Base-by-base conservation (phyloP, 2,329 filamentous ascomycete genomes). In the Akanthomyces lecanii region DNA sequence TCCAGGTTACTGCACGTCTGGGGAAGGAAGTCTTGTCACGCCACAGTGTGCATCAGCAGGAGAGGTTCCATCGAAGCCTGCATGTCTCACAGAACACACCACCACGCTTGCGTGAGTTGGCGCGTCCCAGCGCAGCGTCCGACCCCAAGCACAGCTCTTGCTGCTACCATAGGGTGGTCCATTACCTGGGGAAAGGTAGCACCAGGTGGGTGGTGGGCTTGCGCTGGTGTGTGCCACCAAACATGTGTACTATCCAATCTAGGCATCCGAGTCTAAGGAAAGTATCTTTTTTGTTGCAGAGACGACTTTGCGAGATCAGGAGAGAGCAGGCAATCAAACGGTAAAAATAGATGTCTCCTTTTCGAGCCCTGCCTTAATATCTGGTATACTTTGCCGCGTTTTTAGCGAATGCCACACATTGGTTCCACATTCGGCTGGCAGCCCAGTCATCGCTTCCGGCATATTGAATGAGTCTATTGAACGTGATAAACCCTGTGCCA, bases 71-170 rank as follows among this genome's bases (percentile, higher is more conserved):
- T 57, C 44, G 21, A 48, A 42, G 52, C 30, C 30, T 47, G 44
- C 44, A 16, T 58, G 55, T 58, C 55, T 58, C 55, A 58, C 55
- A 58, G 12, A 42, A 30, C 55, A 57, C 42, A 48, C 44, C 55
- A 50, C 33, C n/a, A 30, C 28, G 38, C 28, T 8, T 58, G 44
- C 55, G 50, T 48, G 33, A 36, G 55, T 44, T 58, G 48, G 54
- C 55, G 42, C 25, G 21, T 23, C 14, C n/a, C 38, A 36, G 33
- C 33, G 8, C 5, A 36, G 33, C 33, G 33, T 36, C 33, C 5
- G 7, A 36, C 33, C 6, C 2, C 33, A 11, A 36, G 2, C 33
- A 8, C 7, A 36, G 8, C 7, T 36, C 8, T 36, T 36, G 33
- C 33, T 36, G 30, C 33, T 36, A 36, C 30, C 30, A 5, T 33